Percentiles rank a stretch among this genome's conserved stretches.
These are phyloP conservation scores for Bacterosira constricta DNA, from an alignment of 108 stramenopile genomes.

Conservation along the genomic window DNA sequence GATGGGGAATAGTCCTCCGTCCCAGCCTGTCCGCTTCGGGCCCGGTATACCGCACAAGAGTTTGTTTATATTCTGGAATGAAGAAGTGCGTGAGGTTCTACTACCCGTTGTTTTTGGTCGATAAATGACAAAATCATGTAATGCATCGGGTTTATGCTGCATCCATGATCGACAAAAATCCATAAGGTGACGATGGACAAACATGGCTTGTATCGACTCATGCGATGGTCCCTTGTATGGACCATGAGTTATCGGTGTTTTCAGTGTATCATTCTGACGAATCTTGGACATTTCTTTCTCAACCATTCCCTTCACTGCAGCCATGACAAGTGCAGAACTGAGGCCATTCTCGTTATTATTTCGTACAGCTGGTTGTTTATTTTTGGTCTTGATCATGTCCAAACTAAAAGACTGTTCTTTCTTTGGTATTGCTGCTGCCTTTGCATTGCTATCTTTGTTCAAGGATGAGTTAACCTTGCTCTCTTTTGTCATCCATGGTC, in stretches of 20 bases:
- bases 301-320: constrained; percentile 11
- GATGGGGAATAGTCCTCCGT: constrained; percentile 25
- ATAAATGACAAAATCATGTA: constrained; percentile 28
- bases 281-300: constrained; percentile 11
- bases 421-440: no score
- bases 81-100: no score
- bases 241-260: neutral
- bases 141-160: constrained; percentile 11
- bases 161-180: constrained; percentile 29
- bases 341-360: no score
- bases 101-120: constrained; percentile 11
- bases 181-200: constrained; percentile 5
- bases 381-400: no score
- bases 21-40: constrained; percentile 27
- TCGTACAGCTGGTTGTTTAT: no score
- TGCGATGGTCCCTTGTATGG: neutral
- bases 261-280: neutral
- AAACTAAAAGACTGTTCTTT: no score
- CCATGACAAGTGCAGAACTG: constrained; percentile 3
- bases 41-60: constrained; percentile 25
- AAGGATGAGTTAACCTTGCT: no score
- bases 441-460: no score
- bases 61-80: neutral
- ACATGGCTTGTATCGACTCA: constrained; percentile 1
- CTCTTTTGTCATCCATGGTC: no score